Evolutionary conservation across 176 grass and related monocot genomes (phyloP), one percentile per base, ranked within the genome.

Genomic region (Aegilops bicornis): DNA sequence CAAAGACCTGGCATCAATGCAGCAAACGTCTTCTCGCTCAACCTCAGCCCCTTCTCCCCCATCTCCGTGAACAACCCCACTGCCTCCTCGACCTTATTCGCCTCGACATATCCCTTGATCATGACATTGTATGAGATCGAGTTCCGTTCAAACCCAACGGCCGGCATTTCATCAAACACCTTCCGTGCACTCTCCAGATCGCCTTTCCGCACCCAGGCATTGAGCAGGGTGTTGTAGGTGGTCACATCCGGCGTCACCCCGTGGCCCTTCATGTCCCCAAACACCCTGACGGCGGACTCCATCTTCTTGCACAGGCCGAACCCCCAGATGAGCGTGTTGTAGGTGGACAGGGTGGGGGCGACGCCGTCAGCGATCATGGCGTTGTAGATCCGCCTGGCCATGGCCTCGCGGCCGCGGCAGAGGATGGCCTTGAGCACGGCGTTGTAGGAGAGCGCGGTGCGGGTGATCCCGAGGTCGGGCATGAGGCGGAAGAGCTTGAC

Each of bases 401-500:
- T 99, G 78, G 87, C 77, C 24, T 86, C 90, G 4, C 97, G 88
- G 42, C 94, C 94, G 19, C 89, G 82, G 67, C 88, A 90, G 77
- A 99, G 92, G 29, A 96, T 96, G 69, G 90, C 94, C 88, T 93
- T 99, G 87, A 99, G 93, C 69, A 99, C 79, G 7, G 94, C 88
- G 84, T 98, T 93, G 75, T 96, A 98, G 77, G 94, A 96, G 37
- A 77, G 79, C 19, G 85, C 87, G 0, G 97, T 96, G 79, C 92
- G 94, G 7, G 79, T 24, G 35, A 94, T 82, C n/a, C 97, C 89
- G 23, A 99, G 92, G 14, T 99, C 94, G 25, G 97, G 94, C 90
- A 99, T 95, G 32, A 76, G 77, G 90, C 92, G 89, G 87, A 99
- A 99, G 24, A 96, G 79, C 94, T 99, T 98, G 20, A 98, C 94